Evolutionary conservation across 2,329 filamentous ascomycete genomes (phyloP), one percentile per base, ranked within the genome.

Genomic region (Microthyrium microscopicum): DNA sequence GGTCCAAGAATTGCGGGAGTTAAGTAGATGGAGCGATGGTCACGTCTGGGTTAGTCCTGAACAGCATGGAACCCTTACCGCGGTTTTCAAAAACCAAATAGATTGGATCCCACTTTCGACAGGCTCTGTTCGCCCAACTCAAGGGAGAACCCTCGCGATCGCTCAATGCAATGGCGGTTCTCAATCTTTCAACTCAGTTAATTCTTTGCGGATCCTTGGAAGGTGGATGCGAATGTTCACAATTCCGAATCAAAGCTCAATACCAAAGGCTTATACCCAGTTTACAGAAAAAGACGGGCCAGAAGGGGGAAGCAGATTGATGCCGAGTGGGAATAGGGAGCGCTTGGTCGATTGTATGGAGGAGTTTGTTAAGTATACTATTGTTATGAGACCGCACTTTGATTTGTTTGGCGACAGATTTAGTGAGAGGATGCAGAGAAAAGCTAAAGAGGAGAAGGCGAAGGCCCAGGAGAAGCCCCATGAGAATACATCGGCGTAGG

Each of bases 171-270:
- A 58, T 33, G 73, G 73, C 12, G 73, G 73, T 1, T 73, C 66
- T 1, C 73, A 77, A 47, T 70, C 64, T 0, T 78, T 78, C 55
- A 78, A 79, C 42, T 65, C 70, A 0, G 70, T 77, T 7, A 78
- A 77, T 44, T 64, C 64, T 1, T 54, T 78, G n/a, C 62, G 73
- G 0, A 63, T 77, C 8, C 57, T 78, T 0, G 73, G 73, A 0
- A 62, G 73, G 1, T 78, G 73, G 73, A 77, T 77, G 72, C 62
- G 71, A 26, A 76, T 77, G 70, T 76, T 75, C 41, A 56, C 63
- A 1, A 74, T 77, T 19, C 69, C 71, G 0, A 78, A 78, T 45
- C 73, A 78, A 47, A 69, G 63, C 17, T 73, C 66, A 0, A 60
- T 78, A 2, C 73, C 73, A 0, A 66, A 58, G 46, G 74, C 72